Evolutionary conservation across 2,329 filamentous ascomycete species (phyloP), one percentile per base, ranked within the genome.

Genomic region (Lasiodiplodia theobromae): DNA sequence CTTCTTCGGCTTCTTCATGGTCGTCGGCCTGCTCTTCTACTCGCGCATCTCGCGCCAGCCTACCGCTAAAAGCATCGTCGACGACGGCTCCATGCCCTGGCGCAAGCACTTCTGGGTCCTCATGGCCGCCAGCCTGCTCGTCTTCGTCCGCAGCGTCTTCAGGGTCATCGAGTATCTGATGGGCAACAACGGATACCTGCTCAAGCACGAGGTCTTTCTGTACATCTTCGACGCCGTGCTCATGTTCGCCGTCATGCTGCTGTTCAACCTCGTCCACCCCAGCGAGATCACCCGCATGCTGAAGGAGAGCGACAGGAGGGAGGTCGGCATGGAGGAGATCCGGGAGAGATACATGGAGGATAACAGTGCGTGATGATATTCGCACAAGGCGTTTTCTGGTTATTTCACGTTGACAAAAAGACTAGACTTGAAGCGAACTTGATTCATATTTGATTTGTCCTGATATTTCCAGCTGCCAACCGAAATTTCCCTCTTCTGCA

Each of bases 91-190:
- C 38, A 67, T 77, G 70, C 67, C 78, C 2, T 73, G 72, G 70
- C 72, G 73, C 70, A 78, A 77, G 62, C 77, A 81, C 68, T 74
- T 87, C 71, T 65, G 73, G 12, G 76, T 77, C 0, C 77, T 87
- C 14, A 86, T 86, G 71, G 54, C 72, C 2, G 77, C 79, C 28
- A 82, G 79, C 69, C 69, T 73, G 0, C 74, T 86, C 18, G 86
- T 87, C 72, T 74, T 87, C 68, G 69, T 86, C 3, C 79, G 86
- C 31, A 82, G 76, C 5, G 68, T 86, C 2, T 85, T 86, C 64
- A 79, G 85, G 38, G 77, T 86, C 12, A 74, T 82, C 7, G 85
- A 87, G 75, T 88, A 84, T 68, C 70, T 76, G 0, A 73, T 81
- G 71, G 84, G 85, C 2, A 77, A 80, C 31, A 71, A 76, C 25